Percentiles rank a stretch among this genome's conserved stretches.
These are phyloP conservation scores for Arthrobotrys sphaeroides DNA, from an alignment of 2,329 filamentous ascomycete genomes.

Conservation along the genomic window DNA sequence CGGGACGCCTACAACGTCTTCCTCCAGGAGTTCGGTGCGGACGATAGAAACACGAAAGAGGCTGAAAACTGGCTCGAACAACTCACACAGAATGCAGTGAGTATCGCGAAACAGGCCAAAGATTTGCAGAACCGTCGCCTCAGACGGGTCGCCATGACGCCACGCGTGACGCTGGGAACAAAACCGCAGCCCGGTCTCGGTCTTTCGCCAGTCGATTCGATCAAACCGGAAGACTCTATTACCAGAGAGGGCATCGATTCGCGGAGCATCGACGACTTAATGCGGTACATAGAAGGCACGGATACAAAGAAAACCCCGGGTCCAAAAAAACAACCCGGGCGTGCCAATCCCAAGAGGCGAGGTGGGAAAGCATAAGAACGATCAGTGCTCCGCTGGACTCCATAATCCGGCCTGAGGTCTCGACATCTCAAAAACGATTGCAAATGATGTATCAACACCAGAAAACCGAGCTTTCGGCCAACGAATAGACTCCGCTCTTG, in stretches of 20 bases:
- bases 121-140: conserved; percentile 79
- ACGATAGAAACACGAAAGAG: conserved; percentile 98
- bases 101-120: conserved; percentile 92
- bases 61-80: conserved; percentile 96
- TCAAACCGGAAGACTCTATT: conserved; percentile 61
- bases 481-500: conserved; percentile 32
- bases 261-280: conserved; percentile 88
- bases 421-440: background rate
- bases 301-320: conserved; percentile 66
- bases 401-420: background rate
- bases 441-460: background rate
- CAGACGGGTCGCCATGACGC: conserved; percentile 75
- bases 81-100: conserved; percentile 92
- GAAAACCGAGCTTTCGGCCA: background rate
- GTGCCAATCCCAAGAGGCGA: conserved; percentile 62
- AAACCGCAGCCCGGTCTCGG: conserved; percentile 72
- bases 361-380: conserved; percentile 58
- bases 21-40: conserved; percentile 81
- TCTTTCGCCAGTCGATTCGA: conserved; percentile 64
- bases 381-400: too few species aligned
- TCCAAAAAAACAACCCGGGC: conserved; percentile 68
- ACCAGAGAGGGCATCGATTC: conserved; percentile 68
- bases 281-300: conserved; percentile 90
- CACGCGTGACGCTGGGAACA: conserved; percentile 68
- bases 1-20: conserved; percentile 97